Evolutionary conservation across 129 eudicot species (phyloP).

Genomic region (Sambucus nigra): DNA sequence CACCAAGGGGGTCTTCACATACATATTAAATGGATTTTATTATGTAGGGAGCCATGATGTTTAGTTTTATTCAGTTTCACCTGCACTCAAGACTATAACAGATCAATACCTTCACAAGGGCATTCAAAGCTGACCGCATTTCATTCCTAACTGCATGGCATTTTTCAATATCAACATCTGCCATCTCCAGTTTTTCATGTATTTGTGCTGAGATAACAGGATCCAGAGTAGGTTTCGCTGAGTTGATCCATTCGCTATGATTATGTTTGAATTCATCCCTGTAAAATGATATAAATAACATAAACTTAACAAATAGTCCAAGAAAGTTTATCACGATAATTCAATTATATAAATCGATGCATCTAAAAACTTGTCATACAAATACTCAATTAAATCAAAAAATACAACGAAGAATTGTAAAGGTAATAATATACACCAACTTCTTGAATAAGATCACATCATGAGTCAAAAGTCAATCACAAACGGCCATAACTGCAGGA

Average conservation of each 20-base stretch:
- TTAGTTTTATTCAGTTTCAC: no score
- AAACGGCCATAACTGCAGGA: not conserved
- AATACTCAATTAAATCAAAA: no score
- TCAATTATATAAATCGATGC: not conserved
- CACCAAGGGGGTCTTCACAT: no score
- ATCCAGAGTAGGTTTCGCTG: conserved; percentile 59
- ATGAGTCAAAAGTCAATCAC: not conserved
- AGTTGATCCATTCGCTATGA: conserved; percentile 66
- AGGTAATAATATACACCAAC: not conserved
- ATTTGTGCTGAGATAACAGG: conserved; percentile 45
- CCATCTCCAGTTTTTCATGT: conserved; percentile 22
- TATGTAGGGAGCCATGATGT: no score
- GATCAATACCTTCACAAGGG: conserved; percentile 65
- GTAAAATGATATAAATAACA: conserved; percentile 6
- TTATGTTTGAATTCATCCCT: conserved; percentile 77
- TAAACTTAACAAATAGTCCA: not conserved
- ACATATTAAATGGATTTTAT: no score
- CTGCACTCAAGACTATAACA: no score
- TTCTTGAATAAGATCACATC: not conserved
- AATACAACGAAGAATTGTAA: not conserved
- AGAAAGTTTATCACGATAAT: not conserved
- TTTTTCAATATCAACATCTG: conserved; percentile 47
- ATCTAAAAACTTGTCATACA: not conserved
- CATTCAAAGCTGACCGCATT: conserved; percentile 51
- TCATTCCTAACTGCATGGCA: conserved; percentile 49